phyloP scores from a whole-genome alignment of 768 basidiomycete species.

The Gautieria morchelliformis region DNA sequence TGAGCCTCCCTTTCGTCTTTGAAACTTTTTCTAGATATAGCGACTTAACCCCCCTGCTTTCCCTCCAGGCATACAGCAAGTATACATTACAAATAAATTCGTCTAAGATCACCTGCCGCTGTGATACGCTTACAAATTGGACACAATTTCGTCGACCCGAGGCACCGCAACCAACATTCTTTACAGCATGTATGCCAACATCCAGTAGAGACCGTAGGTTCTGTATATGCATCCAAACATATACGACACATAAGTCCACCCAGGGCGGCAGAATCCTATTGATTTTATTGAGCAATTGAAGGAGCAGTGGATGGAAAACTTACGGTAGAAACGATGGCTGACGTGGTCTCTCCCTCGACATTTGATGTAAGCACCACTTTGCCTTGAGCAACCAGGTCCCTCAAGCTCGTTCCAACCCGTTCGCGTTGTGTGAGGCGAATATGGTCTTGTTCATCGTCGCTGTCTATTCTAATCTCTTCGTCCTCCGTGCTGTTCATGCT shows the following conservation, averaged over 20 bases:
- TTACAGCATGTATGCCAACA: conserved; percentile 85
- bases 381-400: conserved; percentile 45
- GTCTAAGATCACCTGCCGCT: conserved; percentile 59
- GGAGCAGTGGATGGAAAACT: background rate
- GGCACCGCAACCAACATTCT: conserved; percentile 77
- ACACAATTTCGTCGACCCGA: conserved; percentile 73
- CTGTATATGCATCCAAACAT: conserved; percentile 67
- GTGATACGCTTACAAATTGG: conserved; percentile 87
- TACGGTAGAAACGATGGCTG: background rate
- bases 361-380: conserved; percentile 22
- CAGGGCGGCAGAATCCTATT: background rate
- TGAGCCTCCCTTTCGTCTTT: conserved; percentile 35
- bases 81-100: conserved; percentile 54
- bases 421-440: conserved; percentile 16
- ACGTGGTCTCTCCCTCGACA: background rate
- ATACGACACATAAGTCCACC: conserved; percentile 48
- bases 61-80: background rate
- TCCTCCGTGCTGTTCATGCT: background rate
- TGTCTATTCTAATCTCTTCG: conserved; percentile 16
- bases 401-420: conserved; percentile 28
- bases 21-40: background rate
- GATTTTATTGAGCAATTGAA: background rate
- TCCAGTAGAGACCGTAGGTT: conserved; percentile 72
- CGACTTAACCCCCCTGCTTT: background rate
- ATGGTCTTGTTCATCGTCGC: conserved; percentile 25